Base-by-base conservation (phyloP, 1,139 yeast species). In the Barnettozyma hawaiiensis region DNA sequence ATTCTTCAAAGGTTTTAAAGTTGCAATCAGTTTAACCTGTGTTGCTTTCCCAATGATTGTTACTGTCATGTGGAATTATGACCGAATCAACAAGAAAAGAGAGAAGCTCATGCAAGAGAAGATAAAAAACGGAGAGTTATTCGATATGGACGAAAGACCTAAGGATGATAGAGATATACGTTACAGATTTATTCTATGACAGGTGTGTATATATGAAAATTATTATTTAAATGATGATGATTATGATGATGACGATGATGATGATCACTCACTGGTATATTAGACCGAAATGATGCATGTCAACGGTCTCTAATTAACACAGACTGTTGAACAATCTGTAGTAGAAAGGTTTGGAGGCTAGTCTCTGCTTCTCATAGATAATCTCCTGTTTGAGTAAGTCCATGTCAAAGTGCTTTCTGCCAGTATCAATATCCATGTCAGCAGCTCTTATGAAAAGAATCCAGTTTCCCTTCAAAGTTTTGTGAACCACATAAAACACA, bases 401-500 rank as follows among this genome's bases (percentile, higher is more conserved):
- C 57, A 80, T 62, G 58, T 81, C 87, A 44, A 76, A 63, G 51
- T 76, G 81, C 61, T 80, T 75, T 75, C 87, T 78, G 55, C 86
- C 87, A 15, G 83, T 70, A 52, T 79, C 85, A 47, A 82, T 63
- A 59, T 82, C 87, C 53, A 82, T 74, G 42, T 78, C 76, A 36
- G 63, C 58, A 27, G 77, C 70, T 45, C 71, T 66, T 50, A 74
- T 66, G 52, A 63, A 67, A 12, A 75, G 46, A 32, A 50, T 66
- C 75, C 75, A 78, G 54, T 76, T 76, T 48, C 66, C 72, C 55
- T 70, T 71, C 71, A 75, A 79, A 12, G 76, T 15, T 51, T 79
- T 72, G 67, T 81, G 85, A 46, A 70, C 71, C 23, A 74, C 36
- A 65, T 77, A 81, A 60, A 78, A 78, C 3, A 62, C 72, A 42